A percentile compares a stretch with the other conserved stretches of the same genome.
Conservation (phyloP, 2,329 filamentous ascomycete species). For the Colletotrichum karsti region DNA sequence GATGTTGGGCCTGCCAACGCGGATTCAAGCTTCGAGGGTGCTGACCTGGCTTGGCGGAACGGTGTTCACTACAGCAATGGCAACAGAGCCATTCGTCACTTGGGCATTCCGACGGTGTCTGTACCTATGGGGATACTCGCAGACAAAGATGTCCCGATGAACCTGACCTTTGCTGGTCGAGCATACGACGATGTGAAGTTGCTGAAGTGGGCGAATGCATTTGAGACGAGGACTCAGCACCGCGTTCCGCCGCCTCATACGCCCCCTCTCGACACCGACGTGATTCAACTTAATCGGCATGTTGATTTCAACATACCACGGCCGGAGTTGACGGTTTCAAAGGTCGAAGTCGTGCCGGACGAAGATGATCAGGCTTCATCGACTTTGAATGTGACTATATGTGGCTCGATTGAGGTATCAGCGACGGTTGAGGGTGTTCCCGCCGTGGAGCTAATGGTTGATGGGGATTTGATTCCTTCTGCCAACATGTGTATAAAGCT, state of each 20-base stretch:
- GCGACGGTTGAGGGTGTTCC: background rate
- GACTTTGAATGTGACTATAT: rapidly evolving
- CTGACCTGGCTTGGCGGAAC: conserved; percentile 48
- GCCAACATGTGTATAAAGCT: background rate
- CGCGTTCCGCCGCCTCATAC: background rate
- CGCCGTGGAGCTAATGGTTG: background rate
- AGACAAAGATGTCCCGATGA: conserved; percentile 35
- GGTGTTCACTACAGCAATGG: conserved; percentile 27
- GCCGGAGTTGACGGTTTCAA: background rate
- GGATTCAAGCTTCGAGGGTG: background rate
- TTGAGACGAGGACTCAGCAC: background rate
- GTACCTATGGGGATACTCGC: conserved; percentile 37
- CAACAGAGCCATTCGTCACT: conserved; percentile 34
- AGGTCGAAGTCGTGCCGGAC: background rate
- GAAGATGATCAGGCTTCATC: background rate
- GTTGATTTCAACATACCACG: rapidly evolving
- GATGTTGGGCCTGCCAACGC: background rate
- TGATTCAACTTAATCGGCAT: rapidly evolving
- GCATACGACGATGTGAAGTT: conserved; percentile 35
- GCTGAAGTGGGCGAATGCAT: background rate
- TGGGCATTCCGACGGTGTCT: conserved; percentile 37
- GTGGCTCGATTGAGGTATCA: background rate
- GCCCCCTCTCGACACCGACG: background rate
- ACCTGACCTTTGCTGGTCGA: conserved; percentile 34
- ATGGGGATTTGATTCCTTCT: background rate